These are phyloP conservation scores for Daldinia sp. DNA, from an alignment of 2,329 filamentous ascomycete species.

Conservation along the genomic window DNA sequence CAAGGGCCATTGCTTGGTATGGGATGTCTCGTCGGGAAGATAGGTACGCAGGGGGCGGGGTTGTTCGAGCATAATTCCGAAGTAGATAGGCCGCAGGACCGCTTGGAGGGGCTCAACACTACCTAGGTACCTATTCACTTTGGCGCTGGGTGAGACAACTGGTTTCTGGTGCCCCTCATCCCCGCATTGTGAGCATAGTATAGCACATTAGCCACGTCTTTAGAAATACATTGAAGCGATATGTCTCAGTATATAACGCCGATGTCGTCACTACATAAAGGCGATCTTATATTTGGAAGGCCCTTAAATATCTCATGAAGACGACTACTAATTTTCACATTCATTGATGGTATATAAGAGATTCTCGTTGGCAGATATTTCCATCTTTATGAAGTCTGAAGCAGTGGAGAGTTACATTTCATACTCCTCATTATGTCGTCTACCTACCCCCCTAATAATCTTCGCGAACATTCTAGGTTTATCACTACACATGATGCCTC, in stretches of 20 bases:
- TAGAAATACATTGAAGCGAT: background rate
- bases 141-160: background rate
- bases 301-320: background rate
- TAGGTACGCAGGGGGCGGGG: constrained; percentile 3
- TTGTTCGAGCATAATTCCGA: constrained; percentile 12
- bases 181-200: background rate
- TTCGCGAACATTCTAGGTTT: constrained; percentile 44
- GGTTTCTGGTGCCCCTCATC: background rate
- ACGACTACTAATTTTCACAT: too few species aligned
- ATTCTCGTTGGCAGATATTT: too few species aligned
- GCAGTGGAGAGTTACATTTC: background rate
- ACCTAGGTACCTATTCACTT: constrained; percentile 2
- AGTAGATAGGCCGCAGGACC: background rate
- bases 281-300: background rate
- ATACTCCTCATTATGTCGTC: background rate
- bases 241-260: background rate
- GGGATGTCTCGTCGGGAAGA: background rate
- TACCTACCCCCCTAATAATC: background rate
- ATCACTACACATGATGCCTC: constrained; percentile 52
- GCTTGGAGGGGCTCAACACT: background rate
- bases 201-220: background rate
- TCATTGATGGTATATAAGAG: background rate
- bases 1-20: background rate
- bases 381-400: background rate
- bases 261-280: background rate